A percentile compares a stretch with the other conserved stretches of the same genome.
These are phyloP conservation scores for Cenococcum geophilum DNA, from an alignment of 495 filamentous ascomycete species.

Conservation along the genomic window DNA sequence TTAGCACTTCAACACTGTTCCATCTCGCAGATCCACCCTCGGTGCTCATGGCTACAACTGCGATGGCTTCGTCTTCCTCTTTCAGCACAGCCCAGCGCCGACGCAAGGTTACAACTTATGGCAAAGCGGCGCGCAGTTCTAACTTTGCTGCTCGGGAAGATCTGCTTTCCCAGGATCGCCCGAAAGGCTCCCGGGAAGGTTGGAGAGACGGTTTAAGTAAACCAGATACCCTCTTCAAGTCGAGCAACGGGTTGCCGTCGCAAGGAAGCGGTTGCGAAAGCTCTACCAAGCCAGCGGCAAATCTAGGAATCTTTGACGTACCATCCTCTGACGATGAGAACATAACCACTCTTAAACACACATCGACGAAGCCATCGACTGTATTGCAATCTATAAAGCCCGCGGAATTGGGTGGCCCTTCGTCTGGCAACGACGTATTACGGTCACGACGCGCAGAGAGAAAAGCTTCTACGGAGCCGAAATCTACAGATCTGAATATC, in stretches of 20 bases:
- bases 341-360: not conserved
- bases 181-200: not conserved
- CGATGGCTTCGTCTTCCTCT: conserved; percentile 14
- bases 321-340: conserved; percentile 42
- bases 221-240: not conserved
- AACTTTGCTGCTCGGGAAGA: conserved; percentile 11
- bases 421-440: conserved; percentile 30
- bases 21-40: too few relatives aligned
- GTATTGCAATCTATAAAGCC: not conserved
- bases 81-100: conserved; percentile 23
- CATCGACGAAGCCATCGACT: conserved; percentile 4
- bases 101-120: conserved; percentile 27
- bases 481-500: conserved; percentile 13
- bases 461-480: conserved; percentile 3
- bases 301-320: conserved; percentile 28
- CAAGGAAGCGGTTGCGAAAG: not conserved
- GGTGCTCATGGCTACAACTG: not conserved
- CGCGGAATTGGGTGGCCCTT: conserved; percentile 34
- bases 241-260: not conserved
- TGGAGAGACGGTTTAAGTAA: not conserved
- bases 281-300: not conserved
- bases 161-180: conserved; percentile 18
- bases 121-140: conserved; percentile 25
- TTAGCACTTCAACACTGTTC: too few relatives aligned
- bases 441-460: not conserved